Percentiles rank a stretch among this genome's conserved stretches.
Evolutionary conservation across 2,329 filamentous ascomycete species (phyloP).

Genomic region (Epicoccum sorghinum): DNA sequence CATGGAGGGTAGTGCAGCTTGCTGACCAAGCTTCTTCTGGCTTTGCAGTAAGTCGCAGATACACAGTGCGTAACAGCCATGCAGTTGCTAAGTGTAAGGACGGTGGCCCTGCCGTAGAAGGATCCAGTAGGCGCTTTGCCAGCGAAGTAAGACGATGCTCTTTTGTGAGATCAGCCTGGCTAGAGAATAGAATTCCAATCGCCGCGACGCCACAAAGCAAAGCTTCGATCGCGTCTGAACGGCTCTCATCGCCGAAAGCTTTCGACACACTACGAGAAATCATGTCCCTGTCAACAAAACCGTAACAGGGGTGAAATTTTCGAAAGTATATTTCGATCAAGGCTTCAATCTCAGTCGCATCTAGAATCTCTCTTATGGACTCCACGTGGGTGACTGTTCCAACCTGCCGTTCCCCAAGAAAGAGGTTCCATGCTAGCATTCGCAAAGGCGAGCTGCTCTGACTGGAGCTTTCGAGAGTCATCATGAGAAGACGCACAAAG

Average conservation of each 20-base stretch:
- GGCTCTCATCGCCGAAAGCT: not conserved
- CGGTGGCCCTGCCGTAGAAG: not conserved
- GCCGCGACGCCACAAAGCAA: constrained; percentile 2
- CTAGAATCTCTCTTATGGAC: not conserved
- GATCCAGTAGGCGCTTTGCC: not conserved
- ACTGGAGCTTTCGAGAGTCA: not conserved
- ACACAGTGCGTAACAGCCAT: constrained; percentile 3
- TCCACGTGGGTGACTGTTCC: not conserved
- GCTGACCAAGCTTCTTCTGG: constrained; percentile 9
- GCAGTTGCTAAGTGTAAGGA: not conserved
- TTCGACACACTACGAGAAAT: not conserved
- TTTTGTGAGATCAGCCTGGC: not conserved
- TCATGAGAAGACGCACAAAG: constrained; percentile 3
- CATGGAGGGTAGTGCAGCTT: constrained; percentile 4
- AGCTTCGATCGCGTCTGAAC: not conserved
- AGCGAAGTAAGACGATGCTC: not conserved
- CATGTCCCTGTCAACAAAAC: not conserved
- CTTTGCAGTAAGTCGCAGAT: constrained; percentile 4
- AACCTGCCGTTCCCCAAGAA: not conserved
- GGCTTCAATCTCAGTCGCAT: not conserved
- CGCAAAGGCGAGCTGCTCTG: constrained; percentile 1
- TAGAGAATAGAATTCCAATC: constrained; percentile 2
- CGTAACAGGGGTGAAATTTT: constrained; percentile 8
- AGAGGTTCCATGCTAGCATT: constrained; percentile 9
- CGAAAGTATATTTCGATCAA: not conserved